Evolutionary conservation across 306 rosid genomes (phyloP).

Genomic region (Calophaca sinica): DNA sequence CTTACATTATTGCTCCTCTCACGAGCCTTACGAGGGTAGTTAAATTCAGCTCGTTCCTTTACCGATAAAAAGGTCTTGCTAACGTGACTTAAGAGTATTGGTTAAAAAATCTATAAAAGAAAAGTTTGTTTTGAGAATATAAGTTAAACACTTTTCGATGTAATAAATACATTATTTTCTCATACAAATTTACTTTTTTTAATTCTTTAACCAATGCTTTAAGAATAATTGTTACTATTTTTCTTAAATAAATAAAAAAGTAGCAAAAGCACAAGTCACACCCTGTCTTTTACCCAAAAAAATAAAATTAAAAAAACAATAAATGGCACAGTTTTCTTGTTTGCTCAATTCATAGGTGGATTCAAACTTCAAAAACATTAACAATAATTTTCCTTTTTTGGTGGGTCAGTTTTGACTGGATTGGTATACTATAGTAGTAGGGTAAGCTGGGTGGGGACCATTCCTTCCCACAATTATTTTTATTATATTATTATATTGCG

Average conservation of each 20-base stretch:
- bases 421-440: slow-evolving; percentile 16
- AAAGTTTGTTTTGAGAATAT: too few species aligned
- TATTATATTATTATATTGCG: slow-evolving; percentile 47
- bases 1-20: slow-evolving; percentile 44
- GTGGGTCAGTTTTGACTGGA: slow-evolving; percentile 84
- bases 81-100: too few species aligned
- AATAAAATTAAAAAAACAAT: neutral
- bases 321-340: slow-evolving; percentile 25
- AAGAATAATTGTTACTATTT: too few species aligned
- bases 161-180: too few species aligned
- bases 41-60: slow-evolving; percentile 31
- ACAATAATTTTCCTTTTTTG: slow-evolving; percentile 47
- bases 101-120: too few species aligned
- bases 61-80: neutral
- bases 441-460: slow-evolving; percentile 55
- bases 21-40: slow-evolving; percentile 47
- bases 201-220: too few species aligned
- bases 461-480: slow-evolving; percentile 48
- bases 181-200: too few species aligned
- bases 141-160: too few species aligned
- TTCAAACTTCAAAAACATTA: slow-evolving; percentile 69
- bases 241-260: neutral
- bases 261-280: neutral
- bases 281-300: neutral
- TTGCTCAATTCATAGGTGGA: slow-evolving; percentile 43